Evolutionary conservation across 306 rosid genomes (phyloP).

Genomic region (Vigna radiata): DNA sequence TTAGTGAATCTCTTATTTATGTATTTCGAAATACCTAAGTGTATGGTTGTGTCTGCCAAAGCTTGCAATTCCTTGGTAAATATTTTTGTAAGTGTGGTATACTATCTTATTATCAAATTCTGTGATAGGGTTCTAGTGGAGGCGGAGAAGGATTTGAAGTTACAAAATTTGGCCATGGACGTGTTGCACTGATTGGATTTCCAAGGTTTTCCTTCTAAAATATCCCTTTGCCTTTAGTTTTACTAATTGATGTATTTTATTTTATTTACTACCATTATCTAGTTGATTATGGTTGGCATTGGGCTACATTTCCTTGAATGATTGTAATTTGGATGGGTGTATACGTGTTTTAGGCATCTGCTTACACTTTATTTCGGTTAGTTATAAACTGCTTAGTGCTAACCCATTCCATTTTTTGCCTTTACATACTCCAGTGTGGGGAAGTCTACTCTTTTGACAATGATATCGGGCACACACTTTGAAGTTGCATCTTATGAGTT

Average conservation of each 20-base stretch:
- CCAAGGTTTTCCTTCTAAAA: constrained; percentile 72
- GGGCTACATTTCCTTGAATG: no score
- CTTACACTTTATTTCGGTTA: background rate
- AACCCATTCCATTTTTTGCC: constrained; percentile 28
- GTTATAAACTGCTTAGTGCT: background rate
- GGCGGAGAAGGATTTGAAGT: constrained; percentile 99
- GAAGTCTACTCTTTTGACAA: constrained; percentile 94
- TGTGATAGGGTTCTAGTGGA: constrained; percentile 90
- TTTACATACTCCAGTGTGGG: constrained; percentile 78
- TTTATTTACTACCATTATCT: constrained; percentile 6
- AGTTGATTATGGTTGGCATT: background rate
- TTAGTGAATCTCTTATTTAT: constrained; percentile 20
- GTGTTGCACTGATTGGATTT: constrained; percentile 97
- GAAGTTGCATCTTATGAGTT: constrained; percentile 99
- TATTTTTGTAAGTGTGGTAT: constrained; percentile 1
- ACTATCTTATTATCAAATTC: constrained; percentile 35
- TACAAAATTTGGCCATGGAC: constrained; percentile 97
- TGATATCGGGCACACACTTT: constrained; percentile 96
- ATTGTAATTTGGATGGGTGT: constrained; percentile 5
- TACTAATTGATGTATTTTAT: constrained; percentile 27
- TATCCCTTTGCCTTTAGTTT: constrained; percentile 11
- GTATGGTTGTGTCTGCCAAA: constrained; percentile 34
- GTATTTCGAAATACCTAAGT: constrained; percentile 30
- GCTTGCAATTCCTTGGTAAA: background rate
- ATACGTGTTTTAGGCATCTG: constrained; percentile 19